phyloP scores from a whole-genome alignment of 331 rosid genomes.

The Pyracantha coccinea region DNA sequence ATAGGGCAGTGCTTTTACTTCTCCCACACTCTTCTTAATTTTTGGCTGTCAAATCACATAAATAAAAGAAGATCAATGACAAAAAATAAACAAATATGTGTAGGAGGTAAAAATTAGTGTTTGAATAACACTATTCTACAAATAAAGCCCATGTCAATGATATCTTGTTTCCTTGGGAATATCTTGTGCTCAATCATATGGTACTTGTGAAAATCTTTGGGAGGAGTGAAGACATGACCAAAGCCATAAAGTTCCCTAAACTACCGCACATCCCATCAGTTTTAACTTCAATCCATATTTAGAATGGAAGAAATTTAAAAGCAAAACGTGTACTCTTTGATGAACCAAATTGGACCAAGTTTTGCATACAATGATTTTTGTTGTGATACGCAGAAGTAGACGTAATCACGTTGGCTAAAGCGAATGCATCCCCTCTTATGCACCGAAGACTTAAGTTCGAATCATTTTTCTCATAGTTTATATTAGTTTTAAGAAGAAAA shows the following conservation, averaged over 20 bases:
- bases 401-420: too few relatives aligned
- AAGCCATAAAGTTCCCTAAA: constrained; percentile 1
- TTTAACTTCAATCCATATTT: background rate
- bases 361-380: background rate
- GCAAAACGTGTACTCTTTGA: background rate
- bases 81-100: too few relatives aligned
- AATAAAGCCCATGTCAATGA: background rate
- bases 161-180: background rate
- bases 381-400: background rate
- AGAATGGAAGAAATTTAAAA: background rate
- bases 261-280: constrained; percentile 2
- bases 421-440: too few relatives aligned
- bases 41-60: too few relatives aligned
- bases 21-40: too few relatives aligned
- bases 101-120: too few relatives aligned
- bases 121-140: too few relatives aligned
- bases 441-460: too few relatives aligned
- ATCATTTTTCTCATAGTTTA: too few relatives aligned
- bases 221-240: background rate
- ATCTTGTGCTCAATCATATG: background rate
- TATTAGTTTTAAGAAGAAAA: background rate
- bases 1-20: too few relatives aligned
- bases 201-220: background rate
- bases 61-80: too few relatives aligned
- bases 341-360: background rate